Base-by-base conservation (phyloP, 306 rosid species). In the Medicago ruthenica region DNA sequence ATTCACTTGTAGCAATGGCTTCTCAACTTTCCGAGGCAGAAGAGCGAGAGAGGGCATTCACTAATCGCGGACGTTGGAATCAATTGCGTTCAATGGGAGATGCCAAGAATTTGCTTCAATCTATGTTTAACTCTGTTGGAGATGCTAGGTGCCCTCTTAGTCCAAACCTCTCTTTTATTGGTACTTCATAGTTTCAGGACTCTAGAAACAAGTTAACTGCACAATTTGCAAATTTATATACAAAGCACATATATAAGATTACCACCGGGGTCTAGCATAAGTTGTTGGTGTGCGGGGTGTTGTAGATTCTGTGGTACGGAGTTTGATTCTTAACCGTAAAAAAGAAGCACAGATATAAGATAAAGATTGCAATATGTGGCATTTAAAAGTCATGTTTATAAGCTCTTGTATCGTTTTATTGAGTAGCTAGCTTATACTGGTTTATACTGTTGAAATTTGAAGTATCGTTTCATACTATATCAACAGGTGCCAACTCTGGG, bases 1-100 rank as follows among this genome's bases (percentile, higher is more conserved):
- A 96, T 80, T 96, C 99, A 40, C 96, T 96, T 71, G 99, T 96
- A 59, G 93, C 98, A 34, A 96, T 96, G 99, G 99, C 99, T 78
- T 96, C 99, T 40, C 99, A 96, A 85, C 98, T 96, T 81, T 96
- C 99, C 1, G 99, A 96, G 87, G 98, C 98, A 78, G 99, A 96
- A 90, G 99, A 96, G 80, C 81, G 99, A 74, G 99, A 92, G 40
- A 93, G 98, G 59, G 97, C 98, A 67, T 96, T 96, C 83, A 80
- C 96, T 55, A 92, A 83, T 82, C 93, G 99, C 12, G 99, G 99
- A 69, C 98, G 98, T 73, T 96, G 99, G 99, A 96, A 81, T 81
- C 99, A 92, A 70, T 78, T 96, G 87, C 99, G 99, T 58, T 96
- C 99, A 73, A 92, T 96, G 98, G 97, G 92, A 78, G 98, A 96